Base-by-base conservation (phyloP, 2,329 filamentous ascomycete species). In the Pezicula carpinea region DNA sequence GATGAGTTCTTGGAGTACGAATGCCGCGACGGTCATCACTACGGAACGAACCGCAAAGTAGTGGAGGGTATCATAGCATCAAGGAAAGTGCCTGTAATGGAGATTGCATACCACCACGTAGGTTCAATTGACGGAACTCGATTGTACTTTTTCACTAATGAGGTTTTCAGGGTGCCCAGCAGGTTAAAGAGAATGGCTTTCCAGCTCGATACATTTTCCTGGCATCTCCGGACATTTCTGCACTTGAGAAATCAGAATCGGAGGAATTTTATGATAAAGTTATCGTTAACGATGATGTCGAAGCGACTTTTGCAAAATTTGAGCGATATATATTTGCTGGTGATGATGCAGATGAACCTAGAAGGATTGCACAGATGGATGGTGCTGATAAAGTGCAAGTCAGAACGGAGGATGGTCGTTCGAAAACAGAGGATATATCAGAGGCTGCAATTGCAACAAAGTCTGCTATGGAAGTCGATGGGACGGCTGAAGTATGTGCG, bases 11-110 rank as follows among this genome's bases (percentile, higher is more conserved):
- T 83, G 33, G 79, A 82, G 59, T 81, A 73, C 51, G 72, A 69
- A 34, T 73, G 71, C 42, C 68, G 71, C 18, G 70, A 73, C 13
- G 74, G 69, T 2, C 64, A 68, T 35, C 68, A 74, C 52, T 81
- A 80, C 50, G 81, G 80, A 18, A 83, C 79, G 2, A 80, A 71
- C 59, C 69, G 68, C 50, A 77, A 74, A 49, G 66, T 69, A 2
- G 68, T 82, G 1, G 75, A 79, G 14, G 68, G 69, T 11, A 69
- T 82, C 19, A 64, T 68, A 15, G 74, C 77, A 39, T 61, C 68
- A 7, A 77, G 76, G 34, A 83, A 83, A 61, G 77, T 91, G 23
- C 74, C 80, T 2, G 54, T 83, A 3, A 69, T 82, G 53, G 69
- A 73, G 51, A 67, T 82, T 57, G 71, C 76, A 46, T 57, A 67